phyloP scores from a whole-genome alignment of 2,329 filamentous ascomycete species.

The Aspergillus hiratsukae region DNA sequence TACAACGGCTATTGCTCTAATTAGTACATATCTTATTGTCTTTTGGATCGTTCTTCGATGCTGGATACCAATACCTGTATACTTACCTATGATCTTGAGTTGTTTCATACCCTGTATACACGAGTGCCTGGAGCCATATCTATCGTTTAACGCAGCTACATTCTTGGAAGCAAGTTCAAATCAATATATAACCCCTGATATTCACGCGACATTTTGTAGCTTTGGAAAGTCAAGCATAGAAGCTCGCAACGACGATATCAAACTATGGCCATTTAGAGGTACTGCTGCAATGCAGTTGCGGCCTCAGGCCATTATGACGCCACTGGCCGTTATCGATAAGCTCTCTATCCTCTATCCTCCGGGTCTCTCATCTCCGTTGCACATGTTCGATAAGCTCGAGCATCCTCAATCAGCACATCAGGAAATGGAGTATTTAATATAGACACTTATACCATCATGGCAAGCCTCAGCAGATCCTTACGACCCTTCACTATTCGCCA shows the following conservation, averaged over 20 bases:
- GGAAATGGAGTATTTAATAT: not conserved
- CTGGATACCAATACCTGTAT: not conserved
- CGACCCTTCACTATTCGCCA: not conserved
- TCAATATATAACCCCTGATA: too few species aligned
- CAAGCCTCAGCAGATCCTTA: conserved; percentile 2
- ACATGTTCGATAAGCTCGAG: not conserved
- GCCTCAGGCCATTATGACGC: not conserved
- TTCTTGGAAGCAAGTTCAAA: not conserved
- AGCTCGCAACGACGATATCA: not conserved
- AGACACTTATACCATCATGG: conserved; percentile 3
- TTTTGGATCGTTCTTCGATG: not conserved
- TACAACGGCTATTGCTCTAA: not conserved
- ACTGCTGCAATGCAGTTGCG: too few species aligned
- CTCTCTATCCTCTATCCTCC: not conserved
- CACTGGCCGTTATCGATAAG: not conserved
- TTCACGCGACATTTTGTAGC: not conserved
- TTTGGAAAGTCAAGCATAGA: not conserved
- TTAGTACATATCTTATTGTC: not conserved
- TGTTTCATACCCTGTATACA: not conserved
- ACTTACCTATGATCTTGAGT: not conserved
- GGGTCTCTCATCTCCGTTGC: not conserved
- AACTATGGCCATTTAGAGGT: not conserved
- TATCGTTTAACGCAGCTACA: not conserved
- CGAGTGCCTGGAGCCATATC: not conserved
- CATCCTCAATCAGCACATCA: not conserved